A percentile compares a stretch with the other conserved stretches of the same genome.
Conservation (phyloP, 805 yeast species). For the Metschnikowia lochheadii region DNA sequence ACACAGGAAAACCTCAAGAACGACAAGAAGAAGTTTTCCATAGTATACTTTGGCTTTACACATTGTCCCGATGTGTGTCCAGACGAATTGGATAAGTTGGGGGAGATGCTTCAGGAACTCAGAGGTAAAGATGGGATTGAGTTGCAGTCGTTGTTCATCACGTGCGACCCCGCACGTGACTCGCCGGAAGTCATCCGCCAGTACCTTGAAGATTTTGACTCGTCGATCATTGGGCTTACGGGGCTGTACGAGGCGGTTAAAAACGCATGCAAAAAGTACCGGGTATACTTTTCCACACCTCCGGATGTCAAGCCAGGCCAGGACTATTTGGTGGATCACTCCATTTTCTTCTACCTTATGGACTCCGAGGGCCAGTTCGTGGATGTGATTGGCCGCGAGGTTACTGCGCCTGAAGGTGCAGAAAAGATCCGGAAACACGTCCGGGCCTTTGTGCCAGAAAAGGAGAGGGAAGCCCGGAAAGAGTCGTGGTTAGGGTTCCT, state of each 20-base stretch:
- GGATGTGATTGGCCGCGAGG: constrained; percentile 91
- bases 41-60: constrained; percentile 94
- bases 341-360: constrained; percentile 95
- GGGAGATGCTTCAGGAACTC: constrained; percentile 62
- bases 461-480: constrained; percentile 62
- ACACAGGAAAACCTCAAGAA: constrained; percentile 75
- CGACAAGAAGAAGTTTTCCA: constrained; percentile 55
- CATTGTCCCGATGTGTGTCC: constrained; percentile 99
- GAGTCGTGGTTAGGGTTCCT: constrained; percentile 57
- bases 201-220: constrained; percentile 86
- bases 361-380: constrained; percentile 97
- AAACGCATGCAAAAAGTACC: constrained; percentile 77
- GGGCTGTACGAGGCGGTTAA: constrained; percentile 86
- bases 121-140: constrained; percentile 50
- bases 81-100: constrained; percentile 91
- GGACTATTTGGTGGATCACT: constrained; percentile 94
- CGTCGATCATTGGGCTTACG: constrained; percentile 83
- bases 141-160: constrained; percentile 83
- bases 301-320: constrained; percentile 91
- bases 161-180: constrained; percentile 97
- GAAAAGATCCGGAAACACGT: constrained; percentile 73
- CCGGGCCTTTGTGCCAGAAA: constrained; percentile 68
- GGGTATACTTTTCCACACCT: constrained; percentile 98
- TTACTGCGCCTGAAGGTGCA: constrained; percentile 72
- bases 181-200: constrained; percentile 78